Conservation (phyloP, 2,329 filamentous ascomycete genomes). For the Aspergillus glaucus region DNA sequence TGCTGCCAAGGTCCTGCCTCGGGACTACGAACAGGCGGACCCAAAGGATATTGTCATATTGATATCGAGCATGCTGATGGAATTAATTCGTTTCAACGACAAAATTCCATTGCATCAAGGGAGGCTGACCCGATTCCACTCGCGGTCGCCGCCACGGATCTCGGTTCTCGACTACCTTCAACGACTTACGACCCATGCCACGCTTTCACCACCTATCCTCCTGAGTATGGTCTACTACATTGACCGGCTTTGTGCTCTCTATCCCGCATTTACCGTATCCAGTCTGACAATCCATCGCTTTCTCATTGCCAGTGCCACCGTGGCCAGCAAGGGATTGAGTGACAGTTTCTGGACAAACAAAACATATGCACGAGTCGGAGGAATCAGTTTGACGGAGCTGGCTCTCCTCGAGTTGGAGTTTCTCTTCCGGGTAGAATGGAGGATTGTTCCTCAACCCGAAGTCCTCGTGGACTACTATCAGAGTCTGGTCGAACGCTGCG, state of each 20-base stretch:
- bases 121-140: conserved; percentile 89
- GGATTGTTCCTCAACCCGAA: conserved; percentile 92
- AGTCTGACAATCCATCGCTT: conserved; percentile 96
- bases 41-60: conserved; percentile 82
- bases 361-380: conserved; percentile 88
- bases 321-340: conserved; percentile 90
- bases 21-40: conserved; percentile 72
- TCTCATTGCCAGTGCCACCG: conserved; percentile 89
- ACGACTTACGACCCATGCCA: conserved; percentile 87
- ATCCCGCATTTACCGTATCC: conserved; percentile 92
- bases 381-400: conserved; percentile 82
- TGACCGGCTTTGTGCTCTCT: conserved; percentile 84
- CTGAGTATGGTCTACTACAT: conserved; percentile 99
- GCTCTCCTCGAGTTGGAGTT: conserved; percentile 92
- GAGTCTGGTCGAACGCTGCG: conserved; percentile 66
- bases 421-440: conserved; percentile 86
- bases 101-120: conserved; percentile 76
- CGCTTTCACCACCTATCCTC: conserved; percentile 85
- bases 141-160: conserved; percentile 80
- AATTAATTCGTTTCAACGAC: conserved; percentile 91
- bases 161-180: conserved; percentile 92
- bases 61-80: conserved; percentile 91
- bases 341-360: conserved; percentile 99
- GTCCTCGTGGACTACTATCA: conserved; percentile 89
- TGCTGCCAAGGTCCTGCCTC: conserved; percentile 50